Conservation (phyloP, 2,329 filamentous ascomycete species). For the Sphaerulina vaccinii region DNA sequence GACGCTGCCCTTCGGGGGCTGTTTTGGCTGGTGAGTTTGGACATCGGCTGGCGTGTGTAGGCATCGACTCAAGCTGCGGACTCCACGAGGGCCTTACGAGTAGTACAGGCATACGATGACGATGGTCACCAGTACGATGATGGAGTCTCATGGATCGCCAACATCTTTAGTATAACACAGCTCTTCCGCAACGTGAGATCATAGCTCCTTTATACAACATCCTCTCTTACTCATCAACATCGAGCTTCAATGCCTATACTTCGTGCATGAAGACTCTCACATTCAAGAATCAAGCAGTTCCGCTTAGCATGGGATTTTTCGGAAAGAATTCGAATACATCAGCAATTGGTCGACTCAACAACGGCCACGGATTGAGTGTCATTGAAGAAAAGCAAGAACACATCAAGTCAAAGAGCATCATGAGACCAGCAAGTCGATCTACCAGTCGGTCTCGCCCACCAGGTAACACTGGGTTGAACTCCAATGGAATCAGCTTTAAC, state of each 20-base stretch:
- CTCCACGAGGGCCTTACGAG: slow-evolving; percentile 6
- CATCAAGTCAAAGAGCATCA: slow-evolving; percentile 14
- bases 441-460: slow-evolving; percentile 20
- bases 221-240: not conserved
- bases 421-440: slow-evolving; percentile 17
- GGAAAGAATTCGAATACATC: slow-evolving; percentile 16
- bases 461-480: slow-evolving; percentile 23
- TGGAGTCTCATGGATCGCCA: slow-evolving; percentile 10
- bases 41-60: slow-evolving; percentile 15
- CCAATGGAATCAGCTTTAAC: slow-evolving; percentile 24
- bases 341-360: slow-evolving; percentile 12
- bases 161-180: slow-evolving; percentile 16
- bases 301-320: slow-evolving; percentile 24
- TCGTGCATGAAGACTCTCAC: slow-evolving; percentile 17
- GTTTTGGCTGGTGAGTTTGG: slow-evolving; percentile 9
- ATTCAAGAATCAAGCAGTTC: slow-evolving; percentile 23
- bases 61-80: slow-evolving; percentile 20
- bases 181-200: slow-evolving; percentile 2
- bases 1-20: slow-evolving; percentile 7
- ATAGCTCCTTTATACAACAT: slow-evolving; percentile 2
- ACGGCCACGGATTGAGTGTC: slow-evolving; percentile 18
- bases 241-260: slow-evolving; percentile 3
- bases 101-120: slow-evolving; percentile 12
- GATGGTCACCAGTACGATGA: slow-evolving; percentile 13
- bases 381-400: slow-evolving; percentile 20